These are phyloP conservation scores for Leccinum subtestaceum DNA, from an alignment of 768 basidiomycete species.

Conservation along the genomic window DNA sequence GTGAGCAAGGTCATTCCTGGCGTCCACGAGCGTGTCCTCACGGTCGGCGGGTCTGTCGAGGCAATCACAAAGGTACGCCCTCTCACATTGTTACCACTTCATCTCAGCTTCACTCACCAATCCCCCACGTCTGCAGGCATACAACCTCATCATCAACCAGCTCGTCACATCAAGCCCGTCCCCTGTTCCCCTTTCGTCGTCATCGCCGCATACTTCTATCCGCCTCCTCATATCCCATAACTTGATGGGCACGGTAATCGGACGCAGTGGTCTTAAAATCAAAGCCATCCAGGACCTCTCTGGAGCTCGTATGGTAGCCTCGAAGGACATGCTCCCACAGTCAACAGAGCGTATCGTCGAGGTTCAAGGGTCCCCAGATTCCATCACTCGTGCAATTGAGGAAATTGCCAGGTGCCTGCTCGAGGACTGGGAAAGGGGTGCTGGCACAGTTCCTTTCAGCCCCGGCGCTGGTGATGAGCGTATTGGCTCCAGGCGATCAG, in stretches of 20 bases:
- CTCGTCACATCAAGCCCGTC: conserved; percentile 81
- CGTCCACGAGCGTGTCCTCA: conserved; percentile 96
- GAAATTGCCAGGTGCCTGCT: conserved; percentile 95
- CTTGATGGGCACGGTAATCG: conserved; percentile 98
- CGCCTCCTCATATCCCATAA: conserved; percentile 98
- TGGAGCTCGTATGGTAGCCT: conserved; percentile 96
- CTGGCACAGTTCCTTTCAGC: conserved; percentile 94
- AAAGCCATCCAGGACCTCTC: conserved; percentile 97
- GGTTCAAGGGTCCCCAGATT: conserved; percentile 89
- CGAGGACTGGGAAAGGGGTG: conserved; percentile 94
- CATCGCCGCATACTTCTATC: conserved; percentile 74
- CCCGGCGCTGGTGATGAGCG: conserved; percentile 82
- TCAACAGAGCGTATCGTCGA: conserved; percentile 99
- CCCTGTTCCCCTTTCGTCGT: conserved; percentile 65
- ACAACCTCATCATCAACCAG: conserved; percentile 90
- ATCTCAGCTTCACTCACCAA: conserved; percentile 7
- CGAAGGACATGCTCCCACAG: conserved; percentile 98
- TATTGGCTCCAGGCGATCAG: conserved; percentile 44
- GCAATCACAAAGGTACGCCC: conserved; percentile 79
- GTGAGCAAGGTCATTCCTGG: conserved; percentile 98
- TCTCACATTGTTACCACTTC: conserved; percentile 1
- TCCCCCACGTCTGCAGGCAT: conserved; percentile 57
- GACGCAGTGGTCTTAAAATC: conserved; percentile 94
- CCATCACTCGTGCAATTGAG: conserved; percentile 89
- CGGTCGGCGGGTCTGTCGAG: conserved; percentile 89